These are phyloP conservation scores for Backusella macrospora DNA, from an alignment of 192 early-diverging fungal genomes.

Conservation along the genomic window DNA sequence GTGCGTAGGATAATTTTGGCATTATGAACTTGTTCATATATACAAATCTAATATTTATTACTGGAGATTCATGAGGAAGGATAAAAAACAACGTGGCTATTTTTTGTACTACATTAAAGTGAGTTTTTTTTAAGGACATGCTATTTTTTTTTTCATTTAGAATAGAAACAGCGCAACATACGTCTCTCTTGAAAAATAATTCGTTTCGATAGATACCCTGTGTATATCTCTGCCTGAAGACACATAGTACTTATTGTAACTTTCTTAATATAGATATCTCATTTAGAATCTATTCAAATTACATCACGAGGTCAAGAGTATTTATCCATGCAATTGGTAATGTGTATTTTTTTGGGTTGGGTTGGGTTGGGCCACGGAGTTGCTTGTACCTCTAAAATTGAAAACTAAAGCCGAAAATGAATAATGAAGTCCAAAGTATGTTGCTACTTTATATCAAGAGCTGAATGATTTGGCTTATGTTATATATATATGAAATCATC, in stretches of 20 bases:
- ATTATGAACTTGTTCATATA: not conserved
- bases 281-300: not conserved
- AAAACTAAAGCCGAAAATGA: not conserved
- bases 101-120: conserved; percentile 4
- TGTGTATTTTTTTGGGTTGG: not conserved
- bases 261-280: not conserved
- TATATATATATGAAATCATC: not conserved
- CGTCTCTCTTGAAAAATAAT: not conserved
- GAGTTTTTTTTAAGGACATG: conserved; percentile 9
- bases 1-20: not conserved
- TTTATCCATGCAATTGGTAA: not conserved
- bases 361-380: not conserved
- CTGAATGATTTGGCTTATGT: not conserved
- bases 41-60: too few species aligned
- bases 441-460: not conserved
- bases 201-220: not conserved
- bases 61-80: not conserved
- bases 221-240: not conserved
- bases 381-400: not conserved
- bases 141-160: not conserved
- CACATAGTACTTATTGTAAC: not conserved
- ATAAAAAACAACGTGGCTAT: conserved; percentile 13
- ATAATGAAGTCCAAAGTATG: not conserved
- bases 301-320: not conserved
- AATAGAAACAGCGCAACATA: conserved; percentile 2